Evolutionary conservation across 345 rosid genomes (phyloP), one percentile per base, ranked within the genome.

Genomic region (Eucalyptus cloeziana): DNA sequence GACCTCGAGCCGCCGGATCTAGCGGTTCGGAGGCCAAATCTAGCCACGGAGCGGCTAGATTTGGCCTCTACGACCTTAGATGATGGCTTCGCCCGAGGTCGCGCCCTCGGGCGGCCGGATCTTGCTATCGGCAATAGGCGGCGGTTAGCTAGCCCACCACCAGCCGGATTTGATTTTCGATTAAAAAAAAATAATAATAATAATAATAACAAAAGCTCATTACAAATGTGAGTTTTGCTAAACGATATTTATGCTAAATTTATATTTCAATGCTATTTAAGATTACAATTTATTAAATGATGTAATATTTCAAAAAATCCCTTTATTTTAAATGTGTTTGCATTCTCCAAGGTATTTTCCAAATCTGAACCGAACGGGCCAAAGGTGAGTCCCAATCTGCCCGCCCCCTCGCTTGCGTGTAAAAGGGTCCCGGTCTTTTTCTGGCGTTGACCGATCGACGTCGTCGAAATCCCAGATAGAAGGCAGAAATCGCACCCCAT

Each of bases 121-220:
- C 54, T 51, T 3, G 54, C 0, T 51, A 4, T 51, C 2, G 0
- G 0, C 21, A 16, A 3, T 16, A 51, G 21, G 54, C 2, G 2
- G 2, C 4, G 8, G 1, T 50, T 51, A 51, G 22, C 54, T 21
- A 1, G 1, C 51, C 51, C 1, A 7, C 0, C 1, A 0, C 1
- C 4, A 22, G 0, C 3, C 8, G 0, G 3, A 51, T 3, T 51
- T 51, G 56, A 51, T 51, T 17, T 51, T 51, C 9, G 0, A 0
- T 51, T 51, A 7, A 51, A 51, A 17, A 51, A 3, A 51, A 51
- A 7, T 51, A 17, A n/a, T n/a, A n/a, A n/a, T n/a, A n/a, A n/a
- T n/a, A n/a, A n/a, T n/a, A 51, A 51, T 51, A 17, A 17, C 1
- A 51, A 51, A 51, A 51, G 2, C 1, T 0, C 0, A 51, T 7